A percentile compares a stretch with the other conserved stretches of the same genome.
Evolutionary conservation across 2,329 filamentous ascomycete genomes (phyloP).

Genomic region (Cordyceps militaris): DNA sequence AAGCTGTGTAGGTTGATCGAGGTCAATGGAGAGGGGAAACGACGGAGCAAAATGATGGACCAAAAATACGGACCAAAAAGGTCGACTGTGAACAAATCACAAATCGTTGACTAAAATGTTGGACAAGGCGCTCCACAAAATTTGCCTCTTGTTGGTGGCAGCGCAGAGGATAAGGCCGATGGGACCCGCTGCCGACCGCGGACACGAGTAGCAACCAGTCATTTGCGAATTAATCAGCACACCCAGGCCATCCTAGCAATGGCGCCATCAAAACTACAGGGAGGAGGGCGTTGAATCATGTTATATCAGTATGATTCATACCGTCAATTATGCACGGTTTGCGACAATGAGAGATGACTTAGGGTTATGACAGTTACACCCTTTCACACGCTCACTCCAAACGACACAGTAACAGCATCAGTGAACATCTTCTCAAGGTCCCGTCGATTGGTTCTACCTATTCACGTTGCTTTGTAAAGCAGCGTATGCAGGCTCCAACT

Average conservation of each 20-base stretch:
- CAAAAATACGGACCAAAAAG: background rate
- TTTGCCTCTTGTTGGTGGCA: background rate
- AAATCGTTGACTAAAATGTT: conserved; percentile 14
- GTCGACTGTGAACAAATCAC: conserved; percentile 7
- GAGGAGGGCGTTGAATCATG: background rate
- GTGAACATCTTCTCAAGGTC: conserved; percentile 2
- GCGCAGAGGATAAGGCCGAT: background rate
- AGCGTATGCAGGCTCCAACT: background rate
- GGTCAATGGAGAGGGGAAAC: background rate
- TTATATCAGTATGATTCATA: background rate
- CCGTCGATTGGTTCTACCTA: conserved; percentile 10
- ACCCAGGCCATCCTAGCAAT: background rate
- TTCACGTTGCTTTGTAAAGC: background rate
- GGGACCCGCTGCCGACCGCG: conserved; percentile 11
- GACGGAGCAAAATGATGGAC: background rate
- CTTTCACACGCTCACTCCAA: no score
- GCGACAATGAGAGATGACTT: no score
- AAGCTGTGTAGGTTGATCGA: background rate
- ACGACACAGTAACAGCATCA: background rate
- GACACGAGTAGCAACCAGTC: background rate
- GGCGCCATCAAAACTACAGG: background rate
- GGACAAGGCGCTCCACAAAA: conserved; percentile 8
- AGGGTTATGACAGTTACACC: no score
- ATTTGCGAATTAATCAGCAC: conserved; percentile 8
- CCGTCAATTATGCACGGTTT: background rate